phyloP scores from a whole-genome alignment of 139 green algal species.

The Auxenochlorella protothecoides region DNA sequence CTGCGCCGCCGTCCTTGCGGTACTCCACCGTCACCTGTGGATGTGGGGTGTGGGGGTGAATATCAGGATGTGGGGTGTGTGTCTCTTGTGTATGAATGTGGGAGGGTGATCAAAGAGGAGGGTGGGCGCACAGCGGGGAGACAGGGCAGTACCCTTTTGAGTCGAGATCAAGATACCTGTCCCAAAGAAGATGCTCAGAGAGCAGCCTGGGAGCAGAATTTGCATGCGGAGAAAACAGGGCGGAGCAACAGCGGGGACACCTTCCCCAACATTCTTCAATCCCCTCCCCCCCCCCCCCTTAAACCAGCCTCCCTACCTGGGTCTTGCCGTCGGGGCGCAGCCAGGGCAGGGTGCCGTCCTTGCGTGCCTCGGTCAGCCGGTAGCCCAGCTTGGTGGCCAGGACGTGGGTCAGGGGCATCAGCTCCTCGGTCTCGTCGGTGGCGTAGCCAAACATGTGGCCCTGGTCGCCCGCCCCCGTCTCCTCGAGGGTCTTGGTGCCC shows the following conservation, averaged over 20 bases:
- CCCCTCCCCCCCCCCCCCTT: no score
- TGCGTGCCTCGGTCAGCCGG: constrained; percentile 70
- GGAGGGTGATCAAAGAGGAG: no score
- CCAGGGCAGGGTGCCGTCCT: constrained; percentile 86
- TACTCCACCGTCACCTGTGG: constrained; percentile 93
- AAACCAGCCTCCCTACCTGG: constrained; percentile 56
- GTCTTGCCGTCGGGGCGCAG: constrained; percentile 98
- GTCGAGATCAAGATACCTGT: no score
- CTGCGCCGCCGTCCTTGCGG: constrained; percentile 80
- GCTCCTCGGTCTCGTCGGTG: constrained; percentile 94
- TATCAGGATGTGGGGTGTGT: background rate
- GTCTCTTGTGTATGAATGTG: constrained; percentile 7
- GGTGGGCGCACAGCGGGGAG: no score
- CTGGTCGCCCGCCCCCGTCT: constrained; percentile 97
- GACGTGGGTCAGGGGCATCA: constrained; percentile 99
- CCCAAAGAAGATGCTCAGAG: no score
- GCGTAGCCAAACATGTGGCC: constrained; percentile 99
- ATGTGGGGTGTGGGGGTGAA: background rate
- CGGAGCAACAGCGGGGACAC: no score
- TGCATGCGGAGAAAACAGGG: no score
- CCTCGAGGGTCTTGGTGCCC: constrained; percentile 97
- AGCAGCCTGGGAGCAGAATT: no score
- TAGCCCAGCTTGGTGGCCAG: constrained; percentile 90
- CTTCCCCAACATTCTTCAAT: no score
- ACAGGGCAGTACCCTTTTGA: no score